Conservation (phyloP, 2,329 filamentous ascomycete species). For the Cladosporium sp. region DNA sequence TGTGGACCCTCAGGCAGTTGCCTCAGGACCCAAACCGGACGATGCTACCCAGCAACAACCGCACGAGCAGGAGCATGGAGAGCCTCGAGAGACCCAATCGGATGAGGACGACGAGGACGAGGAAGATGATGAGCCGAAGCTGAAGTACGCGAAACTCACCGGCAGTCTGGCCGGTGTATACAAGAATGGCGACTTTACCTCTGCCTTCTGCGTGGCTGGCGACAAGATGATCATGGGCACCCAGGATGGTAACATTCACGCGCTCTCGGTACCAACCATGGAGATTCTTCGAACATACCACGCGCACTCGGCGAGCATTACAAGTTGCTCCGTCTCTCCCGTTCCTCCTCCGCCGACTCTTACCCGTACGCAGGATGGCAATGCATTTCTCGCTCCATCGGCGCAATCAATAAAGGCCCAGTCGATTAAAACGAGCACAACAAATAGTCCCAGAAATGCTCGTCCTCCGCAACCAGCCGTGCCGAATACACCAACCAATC, state of each 20-base stretch:
- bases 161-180: slow-evolving; percentile 75
- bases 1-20: slow-evolving; percentile 26
- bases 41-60: neutral
- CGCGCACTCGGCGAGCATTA: slow-evolving; percentile 87
- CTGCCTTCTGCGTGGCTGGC: slow-evolving; percentile 80
- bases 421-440: neutral
- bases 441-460: neutral
- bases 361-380: slow-evolving; percentile 25
- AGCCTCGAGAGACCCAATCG: neutral
- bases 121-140: slow-evolving; percentile 85
- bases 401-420: neutral
- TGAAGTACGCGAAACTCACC: slow-evolving; percentile 89
- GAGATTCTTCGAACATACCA: slow-evolving; percentile 80
- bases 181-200: slow-evolving; percentile 91
- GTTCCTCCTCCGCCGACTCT: slow-evolving; percentile 58
- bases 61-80: neutral
- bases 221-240: slow-evolving; percentile 98
- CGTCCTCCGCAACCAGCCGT: slow-evolving; percentile 43
- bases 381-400: neutral
- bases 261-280: slow-evolving; percentile 77
- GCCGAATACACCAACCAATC: slow-evolving; percentile 74
- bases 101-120: slow-evolving; percentile 56
- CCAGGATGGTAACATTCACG: slow-evolving; percentile 94
- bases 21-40: slow-evolving; percentile 12
- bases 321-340: slow-evolving; percentile 83